A percentile compares a stretch with the other conserved stretches of the same genome.
Conservation (phyloP, 177 flowering plant genomes). For the Tripterygium wilfordii region DNA sequence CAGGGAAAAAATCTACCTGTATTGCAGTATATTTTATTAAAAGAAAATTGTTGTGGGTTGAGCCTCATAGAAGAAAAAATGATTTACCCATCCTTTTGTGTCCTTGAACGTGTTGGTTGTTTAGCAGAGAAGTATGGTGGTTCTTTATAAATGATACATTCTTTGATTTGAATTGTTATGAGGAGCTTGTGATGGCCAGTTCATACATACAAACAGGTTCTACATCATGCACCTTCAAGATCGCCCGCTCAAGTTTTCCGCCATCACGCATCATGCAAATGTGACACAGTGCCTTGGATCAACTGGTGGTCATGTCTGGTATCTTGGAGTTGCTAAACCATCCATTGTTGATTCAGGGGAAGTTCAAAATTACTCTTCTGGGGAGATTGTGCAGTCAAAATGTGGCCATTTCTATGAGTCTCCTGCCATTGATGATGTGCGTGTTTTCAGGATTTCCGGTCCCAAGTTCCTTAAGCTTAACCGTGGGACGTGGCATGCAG, state of each 20-base stretch:
- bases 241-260: conserved; percentile 34
- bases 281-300: conserved; percentile 82
- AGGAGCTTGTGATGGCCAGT: too few species aligned
- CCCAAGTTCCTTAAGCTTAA: conserved; percentile 78
- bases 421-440: conserved; percentile 60
- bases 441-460: conserved; percentile 62
- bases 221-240: conserved; percentile 57
- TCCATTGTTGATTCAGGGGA: conserved; percentile 36
- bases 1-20: too few species aligned
- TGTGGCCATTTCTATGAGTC: conserved; percentile 77
- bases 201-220: conserved; percentile 32
- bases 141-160: background rate
- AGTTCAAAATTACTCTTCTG: too few species aligned
- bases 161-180: too few species aligned
- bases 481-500: conserved; percentile 96
- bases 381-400: conserved; percentile 35
- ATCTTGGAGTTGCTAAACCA: conserved; percentile 64
- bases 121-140: too few species aligned
- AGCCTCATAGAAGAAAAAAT: too few species aligned
- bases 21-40: too few species aligned
- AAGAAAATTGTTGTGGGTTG: too few species aligned
- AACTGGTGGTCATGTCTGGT: conserved; percentile 63
- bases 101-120: too few species aligned
- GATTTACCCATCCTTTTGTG: too few species aligned
- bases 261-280: conserved; percentile 67